Percentiles rank a stretch among this genome's conserved stretches.
Evolutionary conservation across 352 stramenopile genomes (phyloP).

Genomic region (Globisporangium heterothallicum): DNA sequence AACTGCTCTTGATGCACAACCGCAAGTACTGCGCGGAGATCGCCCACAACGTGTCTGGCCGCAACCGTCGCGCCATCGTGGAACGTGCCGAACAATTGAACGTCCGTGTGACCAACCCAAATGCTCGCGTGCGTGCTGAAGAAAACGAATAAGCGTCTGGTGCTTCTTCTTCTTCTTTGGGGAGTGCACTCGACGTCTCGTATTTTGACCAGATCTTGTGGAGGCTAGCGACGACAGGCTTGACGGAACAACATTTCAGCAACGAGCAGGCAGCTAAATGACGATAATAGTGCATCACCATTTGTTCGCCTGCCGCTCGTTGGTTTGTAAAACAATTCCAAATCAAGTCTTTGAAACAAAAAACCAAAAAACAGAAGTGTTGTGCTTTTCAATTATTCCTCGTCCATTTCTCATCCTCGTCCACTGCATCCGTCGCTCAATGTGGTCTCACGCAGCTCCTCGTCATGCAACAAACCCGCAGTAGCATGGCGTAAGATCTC

Average conservation of each 20-base stretch:
- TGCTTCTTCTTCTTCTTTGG: conserved; percentile 3
- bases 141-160: conserved; percentile 88
- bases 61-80: conserved; percentile 97
- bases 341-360: not conserved
- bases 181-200: not conserved
- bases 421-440: no score
- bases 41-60: conserved; percentile 95
- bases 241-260: conserved; percentile 11
- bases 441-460: no score
- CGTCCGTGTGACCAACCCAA: conserved; percentile 98
- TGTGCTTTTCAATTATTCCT: not conserved
- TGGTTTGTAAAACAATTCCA: not conserved
- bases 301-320: conserved; percentile 21
- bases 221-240: conserved; percentile 4
- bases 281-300: conserved; percentile 29
- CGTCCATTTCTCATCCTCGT: not conserved
- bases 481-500: no score
- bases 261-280: conserved; percentile 19
- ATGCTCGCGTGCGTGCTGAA: conserved; percentile 95
- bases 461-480: no score
- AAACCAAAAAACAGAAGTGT: no score
- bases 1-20: conserved; percentile 93
- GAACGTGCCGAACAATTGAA: conserved; percentile 97
- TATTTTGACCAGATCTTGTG: conserved; percentile 10
- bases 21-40: conserved; percentile 99